These are phyloP conservation scores for Neostapfia colusana DNA, from an alignment of 176 grass and related monocot species.

Conservation along the genomic window DNA sequence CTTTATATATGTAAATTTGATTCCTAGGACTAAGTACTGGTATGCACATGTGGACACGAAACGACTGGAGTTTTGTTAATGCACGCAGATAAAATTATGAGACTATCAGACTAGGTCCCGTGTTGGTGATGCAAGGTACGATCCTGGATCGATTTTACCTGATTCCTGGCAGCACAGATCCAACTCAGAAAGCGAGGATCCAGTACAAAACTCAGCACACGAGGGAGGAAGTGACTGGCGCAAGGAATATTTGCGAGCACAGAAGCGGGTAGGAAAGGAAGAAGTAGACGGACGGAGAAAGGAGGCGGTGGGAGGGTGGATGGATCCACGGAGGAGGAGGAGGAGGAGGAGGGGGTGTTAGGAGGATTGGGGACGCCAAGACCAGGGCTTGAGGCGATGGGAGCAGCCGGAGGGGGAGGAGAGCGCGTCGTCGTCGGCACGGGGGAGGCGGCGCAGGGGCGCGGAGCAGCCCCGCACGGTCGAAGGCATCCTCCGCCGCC, in stretches of 20 bases:
- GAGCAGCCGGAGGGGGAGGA: slow-evolving; percentile 42
- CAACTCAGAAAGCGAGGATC: not conserved
- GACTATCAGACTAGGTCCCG: not conserved
- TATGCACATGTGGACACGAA: not conserved
- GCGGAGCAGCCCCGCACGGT: slow-evolving; percentile 35
- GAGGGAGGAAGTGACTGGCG: not conserved
- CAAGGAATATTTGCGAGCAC: too few relatives aligned
- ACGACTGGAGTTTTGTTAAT: not conserved
- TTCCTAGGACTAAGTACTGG: not conserved
- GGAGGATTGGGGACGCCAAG: slow-evolving; percentile 26
- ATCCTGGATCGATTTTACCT: not conserved
- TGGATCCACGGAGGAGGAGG: not conserved
- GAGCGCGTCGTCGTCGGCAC: slow-evolving; percentile 23
- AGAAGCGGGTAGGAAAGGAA: not conserved
- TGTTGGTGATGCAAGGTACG: not conserved
- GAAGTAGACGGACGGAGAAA: too few relatives aligned
- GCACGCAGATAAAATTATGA: not conserved
- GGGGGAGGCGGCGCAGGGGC: slow-evolving; percentile 32
- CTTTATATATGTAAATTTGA: not conserved
- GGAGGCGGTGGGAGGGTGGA: not conserved
- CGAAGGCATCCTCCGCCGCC: slow-evolving; percentile 48
- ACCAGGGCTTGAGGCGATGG: slow-evolving; percentile 63
- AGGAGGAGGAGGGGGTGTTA: not conserved
- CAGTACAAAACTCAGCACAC: not conserved
- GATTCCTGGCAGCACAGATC: not conserved